Base-by-base conservation (phyloP, 2,329 filamentous ascomycete species). In the Apiospora saccharicola region DNA sequence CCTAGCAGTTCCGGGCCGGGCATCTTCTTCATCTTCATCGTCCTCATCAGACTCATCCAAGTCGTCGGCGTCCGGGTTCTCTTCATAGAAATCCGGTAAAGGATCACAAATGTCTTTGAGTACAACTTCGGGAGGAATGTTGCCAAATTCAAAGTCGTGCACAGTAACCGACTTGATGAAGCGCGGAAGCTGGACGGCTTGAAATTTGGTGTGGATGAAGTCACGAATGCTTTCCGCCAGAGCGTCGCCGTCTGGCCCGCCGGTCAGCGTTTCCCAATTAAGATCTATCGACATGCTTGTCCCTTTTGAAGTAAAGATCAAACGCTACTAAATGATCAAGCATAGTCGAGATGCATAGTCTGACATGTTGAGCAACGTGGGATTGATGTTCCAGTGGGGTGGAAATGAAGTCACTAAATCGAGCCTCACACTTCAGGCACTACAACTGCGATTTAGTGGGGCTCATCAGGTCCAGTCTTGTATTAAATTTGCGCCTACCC, bases 51-150 rank as follows among this genome's bases (percentile, higher is more conserved):
- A 82, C 13, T 86, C 86, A 16, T 90, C 88, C 49, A 86, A 88
- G 51, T 89, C 88, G 37, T 89, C 86, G 30, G 89, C 88, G 73
- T 93, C 92, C 49, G 91, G 85, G 37, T 93, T 90, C 76, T 94
- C 91, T 77, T 98, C 96, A 85, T 99, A 99, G 80, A 99, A 99
- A 79, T 99, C 96, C 0, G 95, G 92, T 72, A 98, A 88, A 1
- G 96, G 96, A 81, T 99, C 95, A 77, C 96, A 97, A 74, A 99
- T 95, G 82, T 98, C 96, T 83, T 98, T 98, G 78, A 99, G 92
- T 80, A 97, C 94, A 57, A 99, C 89, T 77, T 93, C 90, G 1
- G 96, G 96, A 51, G 93, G 88, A 69, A 96, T 91, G 41, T 87
- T 90, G 68, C 96, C 96, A 81, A 99, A 98, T 75, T 96, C 92